phyloP scores from a whole-genome alignment of 176 grass and related monocot species.

The Thalia dealbata region DNA sequence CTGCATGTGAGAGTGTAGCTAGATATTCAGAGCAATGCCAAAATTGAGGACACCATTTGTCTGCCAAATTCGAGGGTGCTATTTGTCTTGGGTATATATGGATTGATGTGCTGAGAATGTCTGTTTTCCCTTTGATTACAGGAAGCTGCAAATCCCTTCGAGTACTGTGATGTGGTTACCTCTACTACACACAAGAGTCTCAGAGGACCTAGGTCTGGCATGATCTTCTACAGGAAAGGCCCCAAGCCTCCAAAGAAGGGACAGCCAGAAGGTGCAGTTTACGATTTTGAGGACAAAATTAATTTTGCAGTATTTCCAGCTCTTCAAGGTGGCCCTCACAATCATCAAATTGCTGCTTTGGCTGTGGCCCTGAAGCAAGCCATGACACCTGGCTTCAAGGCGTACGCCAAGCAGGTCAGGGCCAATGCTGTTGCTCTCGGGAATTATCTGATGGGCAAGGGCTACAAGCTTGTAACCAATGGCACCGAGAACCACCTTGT shows the following conservation, averaged over 20 bases:
- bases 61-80: too few relatives aligned
- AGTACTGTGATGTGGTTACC: slow-evolving; percentile 85
- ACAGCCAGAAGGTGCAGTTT: slow-evolving; percentile 78
- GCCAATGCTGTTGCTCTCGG: slow-evolving; percentile 85
- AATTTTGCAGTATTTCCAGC: slow-evolving; percentile 97
- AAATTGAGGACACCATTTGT: too few relatives aligned
- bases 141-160: slow-evolving; percentile 96
- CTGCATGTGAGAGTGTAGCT: too few relatives aligned
- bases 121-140: slow-evolving; percentile 20
- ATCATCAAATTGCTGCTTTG: slow-evolving; percentile 94
- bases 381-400: slow-evolving; percentile 74
- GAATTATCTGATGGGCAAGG: slow-evolving; percentile 25
- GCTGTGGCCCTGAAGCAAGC: slow-evolving; percentile 88
- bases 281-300: slow-evolving; percentile 89
- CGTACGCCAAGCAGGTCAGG: slow-evolving; percentile 87
- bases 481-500: slow-evolving; percentile 99
- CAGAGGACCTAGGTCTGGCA: slow-evolving; percentile 79
- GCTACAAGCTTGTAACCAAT: slow-evolving; percentile 24
- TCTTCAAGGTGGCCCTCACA: slow-evolving; percentile 94
- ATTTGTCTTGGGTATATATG: too few relatives aligned
- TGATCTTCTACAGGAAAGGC: slow-evolving; percentile 99
- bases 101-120: too few relatives aligned
- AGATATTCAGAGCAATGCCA: too few relatives aligned
- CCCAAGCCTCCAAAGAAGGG: slow-evolving; percentile 96
- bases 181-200: slow-evolving; percentile 97